phyloP scores from a whole-genome alignment of 202 grass and related monocot genomes.

The Hordeum pubiflorum region DNA sequence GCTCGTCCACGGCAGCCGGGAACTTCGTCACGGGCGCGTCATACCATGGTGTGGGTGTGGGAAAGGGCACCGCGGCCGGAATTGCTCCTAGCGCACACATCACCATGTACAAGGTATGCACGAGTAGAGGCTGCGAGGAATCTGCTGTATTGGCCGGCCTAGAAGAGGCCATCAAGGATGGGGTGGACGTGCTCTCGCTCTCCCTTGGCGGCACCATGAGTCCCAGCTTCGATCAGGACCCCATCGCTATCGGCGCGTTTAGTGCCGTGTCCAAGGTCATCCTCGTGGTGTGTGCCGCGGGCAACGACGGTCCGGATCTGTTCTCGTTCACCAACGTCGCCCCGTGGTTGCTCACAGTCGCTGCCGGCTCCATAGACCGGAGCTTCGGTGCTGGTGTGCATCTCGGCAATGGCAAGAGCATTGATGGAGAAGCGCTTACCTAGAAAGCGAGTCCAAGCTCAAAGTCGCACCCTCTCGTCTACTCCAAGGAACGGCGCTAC shows the following conservation, averaged over 20 bases:
- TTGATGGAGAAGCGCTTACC: too few relatives aligned
- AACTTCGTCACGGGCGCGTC: constrained; percentile 28
- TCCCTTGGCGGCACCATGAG: neutral
- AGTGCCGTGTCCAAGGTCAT: neutral
- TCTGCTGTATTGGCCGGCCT: neutral
- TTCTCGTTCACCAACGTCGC: neutral
- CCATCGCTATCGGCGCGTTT: neutral
- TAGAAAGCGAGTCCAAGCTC: neutral
- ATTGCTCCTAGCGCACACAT: neutral
- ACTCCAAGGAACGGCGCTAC: neutral
- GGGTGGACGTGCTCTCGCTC: neutral
- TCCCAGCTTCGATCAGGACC: neutral
- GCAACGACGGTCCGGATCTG: neutral
- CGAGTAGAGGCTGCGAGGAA: neutral
- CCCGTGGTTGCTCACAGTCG: neutral
- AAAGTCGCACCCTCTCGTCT: neutral
- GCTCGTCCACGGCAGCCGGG: constrained; percentile 37
- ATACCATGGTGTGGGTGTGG: neutral
- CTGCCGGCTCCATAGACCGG: neutral
- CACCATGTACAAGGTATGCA: neutral
- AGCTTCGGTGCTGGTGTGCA: too few relatives aligned
- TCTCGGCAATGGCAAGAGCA: too few relatives aligned
- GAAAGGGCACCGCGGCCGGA: neutral
- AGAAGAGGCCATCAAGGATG: neutral
- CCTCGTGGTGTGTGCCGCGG: neutral